Evolutionary conservation across 2,329 filamentous ascomycete genomes (phyloP), one percentile per base, ranked within the genome.

Genomic region (Cordyceps farinosa): DNA sequence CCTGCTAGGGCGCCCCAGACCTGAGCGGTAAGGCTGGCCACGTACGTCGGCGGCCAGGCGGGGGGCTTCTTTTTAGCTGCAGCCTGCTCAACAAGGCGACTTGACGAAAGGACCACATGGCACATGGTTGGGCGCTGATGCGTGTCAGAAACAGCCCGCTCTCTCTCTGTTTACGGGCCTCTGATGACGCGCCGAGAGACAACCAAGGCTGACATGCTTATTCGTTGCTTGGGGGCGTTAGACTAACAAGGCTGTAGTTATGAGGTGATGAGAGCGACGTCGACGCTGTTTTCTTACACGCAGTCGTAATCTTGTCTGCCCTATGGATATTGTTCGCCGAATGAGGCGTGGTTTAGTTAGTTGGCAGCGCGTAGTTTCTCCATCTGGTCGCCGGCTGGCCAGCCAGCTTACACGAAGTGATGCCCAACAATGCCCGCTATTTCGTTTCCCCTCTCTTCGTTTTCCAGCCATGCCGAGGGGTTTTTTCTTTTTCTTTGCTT

Each of bases 71-170:
- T 34, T 34, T 34, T 27, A 40, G 51, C 51, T 40, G 50, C 50
- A 38, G 50, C 48, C 48, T 52, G 32, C 30, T 13, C 15, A 32
- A 53, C 51, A 29, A 42, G 34, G 38, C 27, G 29, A 27, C 11
- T 38, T n/a, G 30, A 34, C 7, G n/a, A 17, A 7, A n/a, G 15
- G 55, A 30, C 42, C 42, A 57, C 42, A 57, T 47, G 55, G 17
- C 42, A 57, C 55, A 27, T 38, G 56, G 56, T 51, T 42, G 56
- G 56, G 56, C 56, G 36, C 47, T 44, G 50, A 52, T 56, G 30
- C 50, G 17, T 36, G 50, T 52, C 50, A 56, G 53, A 45, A 10
- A 7, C 9, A n/a, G 44, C 30, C 48, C 11, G 45, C n/a, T 45
- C 22, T 22, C 22, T 22, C 22, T 22, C 22, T 22, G 22, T 22